These are phyloP conservation scores for Centrapalus pauciflorus DNA, from an alignment of 129 eudicot species.

Conservation along the genomic window DNA sequence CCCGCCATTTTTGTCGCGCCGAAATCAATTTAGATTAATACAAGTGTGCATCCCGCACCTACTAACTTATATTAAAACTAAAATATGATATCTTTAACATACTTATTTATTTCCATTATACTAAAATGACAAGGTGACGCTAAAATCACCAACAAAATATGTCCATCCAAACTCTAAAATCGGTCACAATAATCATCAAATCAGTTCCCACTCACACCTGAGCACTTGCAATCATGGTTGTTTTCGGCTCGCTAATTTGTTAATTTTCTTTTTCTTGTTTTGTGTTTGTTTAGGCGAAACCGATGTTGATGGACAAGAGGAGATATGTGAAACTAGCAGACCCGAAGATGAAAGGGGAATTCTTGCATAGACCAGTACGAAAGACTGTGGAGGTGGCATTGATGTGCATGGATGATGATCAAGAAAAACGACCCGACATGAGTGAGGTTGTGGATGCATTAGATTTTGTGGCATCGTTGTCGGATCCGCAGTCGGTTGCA, in stretches of 20 bases:
- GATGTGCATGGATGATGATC: conserved; percentile 42
- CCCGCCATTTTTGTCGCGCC: too few species aligned
- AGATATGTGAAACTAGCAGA: conserved; percentile 53
- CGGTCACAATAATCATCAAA: too few species aligned
- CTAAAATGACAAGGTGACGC: too few species aligned
- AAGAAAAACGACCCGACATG: conserved; percentile 47
- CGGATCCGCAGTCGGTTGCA: neutral
- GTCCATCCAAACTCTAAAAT: too few species aligned
- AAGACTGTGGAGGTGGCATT: conserved; percentile 47
- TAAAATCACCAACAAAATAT: too few species aligned
- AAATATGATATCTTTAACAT: too few species aligned
- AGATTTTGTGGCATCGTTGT: conserved; percentile 31
- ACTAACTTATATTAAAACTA: too few species aligned
- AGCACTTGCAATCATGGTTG: too few species aligned
- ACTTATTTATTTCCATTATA: too few species aligned
- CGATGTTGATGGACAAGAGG: conserved; percentile 38
- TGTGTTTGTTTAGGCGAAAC: conserved; percentile 38
- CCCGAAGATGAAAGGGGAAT: conserved; percentile 51
- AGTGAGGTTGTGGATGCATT: conserved; percentile 48
- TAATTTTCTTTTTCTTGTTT: neutral
- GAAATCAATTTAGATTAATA: too few species aligned
- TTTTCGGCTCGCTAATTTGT: conserved; percentile 7
- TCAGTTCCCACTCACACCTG: too few species aligned
- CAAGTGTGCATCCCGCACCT: too few species aligned
- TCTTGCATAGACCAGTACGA: conserved; percentile 21